Base-by-base conservation (phyloP, 495 filamentous ascomycete species). In the Alectoria sarmentosa region DNA sequence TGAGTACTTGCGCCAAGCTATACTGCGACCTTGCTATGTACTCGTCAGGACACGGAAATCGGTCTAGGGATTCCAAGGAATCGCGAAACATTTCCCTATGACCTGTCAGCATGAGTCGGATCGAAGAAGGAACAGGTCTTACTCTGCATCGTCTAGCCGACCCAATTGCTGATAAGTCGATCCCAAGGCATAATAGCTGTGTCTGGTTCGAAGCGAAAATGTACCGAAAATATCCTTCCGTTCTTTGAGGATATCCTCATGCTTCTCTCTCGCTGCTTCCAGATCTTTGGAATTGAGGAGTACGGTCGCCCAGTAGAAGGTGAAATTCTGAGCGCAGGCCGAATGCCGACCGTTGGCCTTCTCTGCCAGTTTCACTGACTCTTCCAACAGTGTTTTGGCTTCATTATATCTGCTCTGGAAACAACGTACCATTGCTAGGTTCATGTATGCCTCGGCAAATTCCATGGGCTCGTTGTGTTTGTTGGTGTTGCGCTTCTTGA, bases 381-480 rank as follows among this genome's bases (percentile, higher is more conserved):
- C 48, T 52, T 52, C 26, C 48, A 52, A 30, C 48, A 28, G 23
- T 30, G 2, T 26, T 17, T 52, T 52, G 26, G 48, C 48, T 52
- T 52, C 48, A 26, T 52, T 26, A 15, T 52, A 30, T 52, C 48
- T 52, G 26, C n/a, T 26, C 48, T 52, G 48, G 48, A 52, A 52
- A 52, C 23, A 52, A 14, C 26, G 26, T 52, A 52, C 26, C 48
- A 52, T 52, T 14, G 48, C 48, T 28, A 52, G 26, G 13, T 52
- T 52, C 48, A 52, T 52, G 13, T 52, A 52, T 52, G 48, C 48
- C 48, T 52, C 48, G 48, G 48, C 48, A 52, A 52, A 52, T 15
- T 28, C 23, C 48, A 52, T 52, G 3, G 48, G 48, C 48, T 52
- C 48, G 23, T 28, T 26, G 17, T 52, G 4, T 30, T 52, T 30